These are phyloP conservation scores for Hymenoscyphus linearis DNA, from an alignment of 2,329 filamentous ascomycete genomes.

Conservation along the genomic window DNA sequence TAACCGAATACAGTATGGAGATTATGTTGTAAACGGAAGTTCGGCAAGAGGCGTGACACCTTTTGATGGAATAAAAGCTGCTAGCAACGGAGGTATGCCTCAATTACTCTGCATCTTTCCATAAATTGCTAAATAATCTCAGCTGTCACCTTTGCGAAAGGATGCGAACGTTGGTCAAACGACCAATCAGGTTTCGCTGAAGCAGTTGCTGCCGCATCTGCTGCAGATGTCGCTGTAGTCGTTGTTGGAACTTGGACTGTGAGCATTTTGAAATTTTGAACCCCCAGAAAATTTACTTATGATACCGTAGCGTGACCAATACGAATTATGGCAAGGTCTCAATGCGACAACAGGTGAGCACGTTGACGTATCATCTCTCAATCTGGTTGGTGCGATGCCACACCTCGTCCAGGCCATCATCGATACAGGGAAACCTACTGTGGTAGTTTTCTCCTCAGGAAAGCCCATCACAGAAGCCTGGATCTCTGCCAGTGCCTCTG, in stretches of 20 bases:
- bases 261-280: constrained; percentile 2
- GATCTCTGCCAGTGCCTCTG: constrained; percentile 60
- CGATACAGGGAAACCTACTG: constrained; percentile 65
- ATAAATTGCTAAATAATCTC: not conserved
- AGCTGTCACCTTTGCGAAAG: constrained; percentile 58
- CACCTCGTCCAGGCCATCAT: constrained; percentile 62
- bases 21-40: constrained; percentile 64
- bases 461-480: constrained; percentile 70
- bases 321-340: constrained; percentile 62
- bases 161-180: constrained; percentile 68
- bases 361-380: constrained; percentile 58
- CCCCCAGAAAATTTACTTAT: not conserved
- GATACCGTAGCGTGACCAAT: constrained; percentile 52
- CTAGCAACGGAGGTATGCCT: constrained; percentile 46
- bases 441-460: constrained; percentile 78
- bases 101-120: not conserved
- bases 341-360: constrained; percentile 74
- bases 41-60: constrained; percentile 64
- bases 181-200: constrained; percentile 63
- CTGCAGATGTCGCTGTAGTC: constrained; percentile 66
- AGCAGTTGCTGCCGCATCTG: constrained; percentile 59
- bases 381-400: constrained; percentile 65
- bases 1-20: constrained; percentile 52
- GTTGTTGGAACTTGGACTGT: constrained; percentile 68
- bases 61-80: constrained; percentile 60